Conservation (phyloP, 441 rosid genomes). For the Mallotus japonicus region DNA sequence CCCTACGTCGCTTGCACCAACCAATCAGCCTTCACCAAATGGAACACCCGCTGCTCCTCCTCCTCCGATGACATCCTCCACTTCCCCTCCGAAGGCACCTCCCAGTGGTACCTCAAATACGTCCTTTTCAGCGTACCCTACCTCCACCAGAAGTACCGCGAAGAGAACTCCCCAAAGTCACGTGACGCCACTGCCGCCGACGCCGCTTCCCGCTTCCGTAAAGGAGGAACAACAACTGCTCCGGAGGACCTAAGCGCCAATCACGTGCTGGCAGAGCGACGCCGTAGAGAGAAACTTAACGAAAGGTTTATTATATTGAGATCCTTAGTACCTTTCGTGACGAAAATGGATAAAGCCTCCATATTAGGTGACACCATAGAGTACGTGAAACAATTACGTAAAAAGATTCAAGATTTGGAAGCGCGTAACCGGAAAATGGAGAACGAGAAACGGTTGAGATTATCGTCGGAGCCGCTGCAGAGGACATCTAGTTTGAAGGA, state of each 20-base stretch:
- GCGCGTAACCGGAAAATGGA: conserved; percentile 46
- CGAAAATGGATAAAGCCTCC: conserved; percentile 96
- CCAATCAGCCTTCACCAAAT: conserved; percentile 71
- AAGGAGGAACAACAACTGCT: conserved; percentile 21
- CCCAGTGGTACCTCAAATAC: conserved; percentile 83
- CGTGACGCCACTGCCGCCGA: conserved; percentile 30
- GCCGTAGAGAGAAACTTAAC: conserved; percentile 88
- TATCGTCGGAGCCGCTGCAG: conserved; percentile 31
- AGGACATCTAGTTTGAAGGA: conserved; percentile 36
- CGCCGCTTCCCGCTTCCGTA: conserved; percentile 41
- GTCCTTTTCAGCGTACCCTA: conserved; percentile 65
- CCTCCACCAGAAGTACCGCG: conserved; percentile 54
- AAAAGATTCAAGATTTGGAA: conserved; percentile 77
- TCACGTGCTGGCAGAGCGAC: conserved; percentile 89
- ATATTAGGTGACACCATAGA: conserved; percentile 90
- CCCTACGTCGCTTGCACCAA: conserved; percentile 31
- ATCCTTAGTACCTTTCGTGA: conserved; percentile 86
- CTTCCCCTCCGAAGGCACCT: conserved; percentile 40
- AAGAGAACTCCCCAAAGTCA: conserved; percentile 54
- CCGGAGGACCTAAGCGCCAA: conserved; percentile 75
- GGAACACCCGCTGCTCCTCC: conserved; percentile 38
- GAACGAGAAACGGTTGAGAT: conserved; percentile 34
- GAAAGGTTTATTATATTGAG: conserved; percentile 72
- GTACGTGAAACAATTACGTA: conserved; percentile 77
- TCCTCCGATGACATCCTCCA: conserved; percentile 30